Evolutionary conservation across 2,329 filamentous ascomycete genomes (phyloP).

Genomic region (Hirsutella minnesotensis): DNA sequence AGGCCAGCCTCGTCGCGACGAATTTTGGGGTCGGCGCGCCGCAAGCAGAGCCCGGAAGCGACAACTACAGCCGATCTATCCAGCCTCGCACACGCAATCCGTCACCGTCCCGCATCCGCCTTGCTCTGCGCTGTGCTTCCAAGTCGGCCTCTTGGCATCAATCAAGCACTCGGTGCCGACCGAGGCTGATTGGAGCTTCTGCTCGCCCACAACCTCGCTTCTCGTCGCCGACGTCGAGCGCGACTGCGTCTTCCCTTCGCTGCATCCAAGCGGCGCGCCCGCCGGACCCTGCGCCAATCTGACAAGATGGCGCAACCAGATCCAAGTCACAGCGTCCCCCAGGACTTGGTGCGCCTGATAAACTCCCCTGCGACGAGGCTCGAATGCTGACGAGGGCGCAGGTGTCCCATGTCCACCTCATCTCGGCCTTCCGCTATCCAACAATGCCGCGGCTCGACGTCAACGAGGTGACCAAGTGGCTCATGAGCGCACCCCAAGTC

Average conservation of each 20-base stretch:
- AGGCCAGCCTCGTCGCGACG: slow-evolving; percentile 20
- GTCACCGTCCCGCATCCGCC: background rate
- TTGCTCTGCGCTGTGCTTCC: background rate
- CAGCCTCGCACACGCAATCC: background rate
- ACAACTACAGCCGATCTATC: background rate
- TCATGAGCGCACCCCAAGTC: slow-evolving; percentile 73
- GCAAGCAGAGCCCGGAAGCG: background rate
- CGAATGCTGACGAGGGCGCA: slow-evolving; percentile 22
- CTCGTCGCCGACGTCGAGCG: background rate
- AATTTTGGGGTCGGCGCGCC: slow-evolving; percentile 22
- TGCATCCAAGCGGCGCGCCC: background rate
- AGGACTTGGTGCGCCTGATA: slow-evolving; percentile 25
- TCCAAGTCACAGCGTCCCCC: slow-evolving; percentile 29
- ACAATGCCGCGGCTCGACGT: slow-evolving; percentile 57
- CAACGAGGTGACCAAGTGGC: slow-evolving; percentile 70
- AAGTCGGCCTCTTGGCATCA: background rate
- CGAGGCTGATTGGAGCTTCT: background rate
- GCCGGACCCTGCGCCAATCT: background rate
- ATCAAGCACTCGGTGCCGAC: background rate
- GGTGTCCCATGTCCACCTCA: slow-evolving; percentile 81
- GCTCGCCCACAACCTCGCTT: background rate
- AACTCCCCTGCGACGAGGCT: background rate
- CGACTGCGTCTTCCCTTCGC: background rate
- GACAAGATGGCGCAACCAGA: slow-evolving; percentile 27
- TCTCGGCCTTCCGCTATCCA: slow-evolving; percentile 76